Percentiles rank a stretch among this genome's conserved stretches.
Conservation (phyloP, 345 rosid species). For the Dimocarpus longan region DNA sequence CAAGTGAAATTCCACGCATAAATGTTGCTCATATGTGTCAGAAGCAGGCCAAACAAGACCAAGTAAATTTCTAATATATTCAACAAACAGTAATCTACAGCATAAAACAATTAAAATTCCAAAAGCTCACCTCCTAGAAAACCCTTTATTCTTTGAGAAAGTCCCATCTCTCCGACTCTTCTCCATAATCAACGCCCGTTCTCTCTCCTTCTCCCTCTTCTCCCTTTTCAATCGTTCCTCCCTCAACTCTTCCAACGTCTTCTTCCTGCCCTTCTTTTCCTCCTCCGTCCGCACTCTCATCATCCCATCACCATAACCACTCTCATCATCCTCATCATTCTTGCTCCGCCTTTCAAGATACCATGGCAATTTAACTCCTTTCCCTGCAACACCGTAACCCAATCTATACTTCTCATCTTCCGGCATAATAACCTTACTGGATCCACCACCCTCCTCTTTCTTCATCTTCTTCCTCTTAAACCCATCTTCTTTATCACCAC, state of each 20-base stretch:
- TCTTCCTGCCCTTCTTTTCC: slow-evolving; percentile 58
- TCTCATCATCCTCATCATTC: slow-evolving; percentile 33
- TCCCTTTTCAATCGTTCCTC: slow-evolving; percentile 84
- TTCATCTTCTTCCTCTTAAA: slow-evolving; percentile 64
- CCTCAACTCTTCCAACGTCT: slow-evolving; percentile 70
- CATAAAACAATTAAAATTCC: not conserved
- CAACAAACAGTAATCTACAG: not conserved
- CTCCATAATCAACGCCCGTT: slow-evolving; percentile 50
- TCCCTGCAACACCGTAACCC: slow-evolving; percentile 91
- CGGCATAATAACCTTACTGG: slow-evolving; percentile 45
- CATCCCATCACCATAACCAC: slow-evolving; percentile 30
- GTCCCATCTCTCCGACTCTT: slow-evolving; percentile 45
- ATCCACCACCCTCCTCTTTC: slow-evolving; percentile 63
- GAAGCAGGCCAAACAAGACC: not conserved
- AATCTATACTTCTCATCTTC: slow-evolving; percentile 90
- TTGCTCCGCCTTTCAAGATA: slow-evolving; percentile 62
- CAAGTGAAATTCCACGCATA: not conserved
- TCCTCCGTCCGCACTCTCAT: slow-evolving; percentile 30
- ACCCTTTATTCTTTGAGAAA: slow-evolving; percentile 34
- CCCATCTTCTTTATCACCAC: slow-evolving; percentile 50
- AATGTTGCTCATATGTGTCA: not conserved
- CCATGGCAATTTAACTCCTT: slow-evolving; percentile 94
- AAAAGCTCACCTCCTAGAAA: slow-evolving; percentile 52
- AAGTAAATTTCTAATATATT: not conserved
- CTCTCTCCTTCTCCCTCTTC: slow-evolving; percentile 74